Conservation (phyloP, 805 yeast species). For the Saccharomycopsis malanga region DNA sequence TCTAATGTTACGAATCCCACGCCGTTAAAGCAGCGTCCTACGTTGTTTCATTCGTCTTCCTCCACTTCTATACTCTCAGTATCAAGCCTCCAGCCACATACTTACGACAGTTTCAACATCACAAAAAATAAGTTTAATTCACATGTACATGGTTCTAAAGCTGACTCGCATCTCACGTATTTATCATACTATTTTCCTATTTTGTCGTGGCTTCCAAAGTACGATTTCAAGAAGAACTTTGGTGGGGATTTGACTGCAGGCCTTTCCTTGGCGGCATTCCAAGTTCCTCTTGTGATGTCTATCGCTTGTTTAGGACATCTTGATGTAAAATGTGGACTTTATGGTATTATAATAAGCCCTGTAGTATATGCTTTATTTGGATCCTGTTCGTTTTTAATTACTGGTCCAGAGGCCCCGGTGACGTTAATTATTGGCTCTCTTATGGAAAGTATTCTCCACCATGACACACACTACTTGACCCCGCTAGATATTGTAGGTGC, state of each 20-base stretch:
- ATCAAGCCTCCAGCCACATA: neutral
- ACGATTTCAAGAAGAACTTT: slow-evolving; percentile 30
- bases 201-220: slow-evolving; percentile 56
- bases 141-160: no score
- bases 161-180: slow-evolving; percentile 2
- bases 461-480: neutral
- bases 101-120: slow-evolving; percentile 6
- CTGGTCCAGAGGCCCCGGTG: slow-evolving; percentile 88
- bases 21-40: slow-evolving; percentile 1
- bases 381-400: slow-evolving; percentile 78
- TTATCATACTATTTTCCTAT: slow-evolving; percentile 58
- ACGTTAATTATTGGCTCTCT: slow-evolving; percentile 77
- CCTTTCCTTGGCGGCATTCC: slow-evolving; percentile 80
- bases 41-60: slow-evolving; percentile 15
- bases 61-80: slow-evolving; percentile 14
- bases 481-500: slow-evolving; percentile 47
- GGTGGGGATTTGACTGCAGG: slow-evolving; percentile 77
- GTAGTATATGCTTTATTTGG: slow-evolving; percentile 70
- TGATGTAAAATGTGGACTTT: slow-evolving; percentile 71
- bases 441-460: slow-evolving; percentile 41
- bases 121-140: slow-evolving; percentile 4
- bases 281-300: slow-evolving; percentile 68
- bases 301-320: slow-evolving; percentile 64
- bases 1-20: neutral
- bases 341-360: slow-evolving; percentile 72